Conservation (phyloP, 108 stramenopile genomes). For the Hondaea fermentalgiana region DNA sequence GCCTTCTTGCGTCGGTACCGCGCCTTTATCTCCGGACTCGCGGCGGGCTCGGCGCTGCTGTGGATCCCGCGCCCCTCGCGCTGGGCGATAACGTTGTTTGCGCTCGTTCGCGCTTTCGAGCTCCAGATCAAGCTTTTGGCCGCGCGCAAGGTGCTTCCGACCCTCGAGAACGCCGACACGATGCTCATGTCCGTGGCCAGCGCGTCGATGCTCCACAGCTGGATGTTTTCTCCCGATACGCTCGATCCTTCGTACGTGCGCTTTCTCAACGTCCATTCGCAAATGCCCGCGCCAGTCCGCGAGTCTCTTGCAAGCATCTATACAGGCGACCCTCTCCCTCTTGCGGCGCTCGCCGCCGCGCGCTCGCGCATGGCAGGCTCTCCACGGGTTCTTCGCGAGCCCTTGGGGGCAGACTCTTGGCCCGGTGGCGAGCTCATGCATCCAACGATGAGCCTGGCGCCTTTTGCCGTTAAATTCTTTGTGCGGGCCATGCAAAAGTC, state of each 20-base stretch:
- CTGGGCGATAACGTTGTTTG: not conserved
- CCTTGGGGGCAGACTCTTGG: not conserved
- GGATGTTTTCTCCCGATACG: not conserved
- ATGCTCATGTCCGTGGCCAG: slow-evolving; percentile 1
- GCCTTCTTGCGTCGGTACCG: not conserved
- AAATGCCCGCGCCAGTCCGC: not conserved
- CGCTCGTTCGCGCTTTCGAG: not conserved
- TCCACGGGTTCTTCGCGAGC: not conserved
- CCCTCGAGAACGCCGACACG: not conserved
- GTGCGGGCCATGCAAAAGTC: not conserved
- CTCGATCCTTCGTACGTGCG: not conserved
- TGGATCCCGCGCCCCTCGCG: not conserved
- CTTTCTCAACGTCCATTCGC: not conserved
- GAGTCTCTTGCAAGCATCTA: not conserved
- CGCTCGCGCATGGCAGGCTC: not conserved
- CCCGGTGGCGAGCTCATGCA: not conserved
- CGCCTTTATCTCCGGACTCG: not conserved
- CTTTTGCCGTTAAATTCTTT: not conserved
- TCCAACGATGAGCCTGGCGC: not conserved
- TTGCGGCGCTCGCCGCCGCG: not conserved
- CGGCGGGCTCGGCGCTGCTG: not conserved
- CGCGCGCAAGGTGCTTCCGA: not conserved
- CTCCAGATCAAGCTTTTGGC: not conserved
- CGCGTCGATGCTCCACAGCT: slow-evolving; percentile 14
- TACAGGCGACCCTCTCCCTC: not conserved